Evolutionary conservation across 2,329 filamentous ascomycete species (phyloP).

Genomic region (Purpureocillium lavendulum): DNA sequence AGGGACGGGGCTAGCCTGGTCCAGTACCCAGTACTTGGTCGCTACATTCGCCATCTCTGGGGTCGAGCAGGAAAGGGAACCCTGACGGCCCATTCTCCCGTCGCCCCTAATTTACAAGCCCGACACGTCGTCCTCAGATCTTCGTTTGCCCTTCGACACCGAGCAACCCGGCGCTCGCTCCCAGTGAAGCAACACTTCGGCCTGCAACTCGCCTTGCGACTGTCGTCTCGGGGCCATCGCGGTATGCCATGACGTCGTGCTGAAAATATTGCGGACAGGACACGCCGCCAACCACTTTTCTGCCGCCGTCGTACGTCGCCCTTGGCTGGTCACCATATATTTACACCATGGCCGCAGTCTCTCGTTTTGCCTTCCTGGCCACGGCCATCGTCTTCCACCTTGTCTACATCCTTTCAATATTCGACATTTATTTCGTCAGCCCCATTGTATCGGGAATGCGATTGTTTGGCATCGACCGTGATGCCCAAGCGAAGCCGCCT

Average conservation of each 20-base stretch:
- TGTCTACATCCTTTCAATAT: slow-evolving; percentile 90
- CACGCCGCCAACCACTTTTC: not conserved
- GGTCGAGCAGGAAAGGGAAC: not conserved
- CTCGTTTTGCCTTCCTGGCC: slow-evolving; percentile 74
- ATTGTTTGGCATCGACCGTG: slow-evolving; percentile 62
- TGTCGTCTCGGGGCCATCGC: too few relatives aligned
- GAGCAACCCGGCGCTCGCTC: too few relatives aligned
- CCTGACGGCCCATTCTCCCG: not conserved
- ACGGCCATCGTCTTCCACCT: slow-evolving; percentile 89
- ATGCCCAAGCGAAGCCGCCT: slow-evolving; percentile 55
- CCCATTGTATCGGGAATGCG: slow-evolving; percentile 95
- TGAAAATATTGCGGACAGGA: not conserved
- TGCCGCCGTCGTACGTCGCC: not conserved
- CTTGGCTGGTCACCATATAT: not conserved
- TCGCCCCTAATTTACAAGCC: not conserved
- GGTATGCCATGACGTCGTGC: not conserved
- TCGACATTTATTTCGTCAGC: slow-evolving; percentile 98
- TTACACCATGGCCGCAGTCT: slow-evolving; percentile 46
- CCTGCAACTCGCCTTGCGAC: too few relatives aligned
- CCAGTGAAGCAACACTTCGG: too few relatives aligned
- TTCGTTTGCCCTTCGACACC: too few relatives aligned
- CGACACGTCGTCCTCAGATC: too few relatives aligned
- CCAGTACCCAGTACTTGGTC: too few relatives aligned
- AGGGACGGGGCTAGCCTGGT: too few relatives aligned
- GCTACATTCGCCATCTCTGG: too few relatives aligned